These are phyloP conservation scores for Mycena maculata DNA, from an alignment of 768 basidiomycete species.

Conservation along the genomic window DNA sequence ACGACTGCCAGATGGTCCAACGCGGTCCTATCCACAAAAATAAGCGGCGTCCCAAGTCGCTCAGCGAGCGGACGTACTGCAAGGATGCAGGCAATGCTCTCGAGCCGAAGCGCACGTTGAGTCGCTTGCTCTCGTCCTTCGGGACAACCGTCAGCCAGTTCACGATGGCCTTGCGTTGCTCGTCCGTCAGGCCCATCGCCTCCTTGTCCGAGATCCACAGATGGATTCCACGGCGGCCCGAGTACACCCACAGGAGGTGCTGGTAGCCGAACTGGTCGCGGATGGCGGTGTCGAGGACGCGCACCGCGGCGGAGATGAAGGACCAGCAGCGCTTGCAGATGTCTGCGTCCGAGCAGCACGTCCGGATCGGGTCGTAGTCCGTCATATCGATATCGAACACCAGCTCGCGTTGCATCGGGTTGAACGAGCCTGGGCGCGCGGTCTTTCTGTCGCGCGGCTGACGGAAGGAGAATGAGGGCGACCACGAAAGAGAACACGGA, in stretches of 20 bases:
- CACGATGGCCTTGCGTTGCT: slow-evolving; percentile 89
- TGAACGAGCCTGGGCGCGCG: slow-evolving; percentile 71
- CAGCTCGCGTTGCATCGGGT: slow-evolving; percentile 86
- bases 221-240: slow-evolving; percentile 98
- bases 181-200: slow-evolving; percentile 91
- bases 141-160: slow-evolving; percentile 87
- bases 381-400: slow-evolving; percentile 99
- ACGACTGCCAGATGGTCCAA: slow-evolving; percentile 59
- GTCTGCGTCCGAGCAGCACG: slow-evolving; percentile 91
- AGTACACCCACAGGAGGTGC: slow-evolving; percentile 97
- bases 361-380: slow-evolving; percentile 95
- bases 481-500: neutral
- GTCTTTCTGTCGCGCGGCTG: slow-evolving; percentile 94
- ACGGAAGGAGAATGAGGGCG: neutral
- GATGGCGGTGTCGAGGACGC: slow-evolving; percentile 82
- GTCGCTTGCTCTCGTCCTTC: slow-evolving; percentile 83
- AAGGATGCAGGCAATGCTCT: slow-evolving; percentile 78
- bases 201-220: slow-evolving; percentile 94
- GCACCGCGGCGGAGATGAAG: slow-evolving; percentile 93
- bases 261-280: slow-evolving; percentile 92
- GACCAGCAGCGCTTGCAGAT: slow-evolving; percentile 96
- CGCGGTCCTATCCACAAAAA: slow-evolving; percentile 51
- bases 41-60: neutral
- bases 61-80: slow-evolving; percentile 57
- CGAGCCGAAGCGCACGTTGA: slow-evolving; percentile 70